Conservation (phyloP, 2,329 filamentous ascomycete species). For the Fusarium hainanense region DNA sequence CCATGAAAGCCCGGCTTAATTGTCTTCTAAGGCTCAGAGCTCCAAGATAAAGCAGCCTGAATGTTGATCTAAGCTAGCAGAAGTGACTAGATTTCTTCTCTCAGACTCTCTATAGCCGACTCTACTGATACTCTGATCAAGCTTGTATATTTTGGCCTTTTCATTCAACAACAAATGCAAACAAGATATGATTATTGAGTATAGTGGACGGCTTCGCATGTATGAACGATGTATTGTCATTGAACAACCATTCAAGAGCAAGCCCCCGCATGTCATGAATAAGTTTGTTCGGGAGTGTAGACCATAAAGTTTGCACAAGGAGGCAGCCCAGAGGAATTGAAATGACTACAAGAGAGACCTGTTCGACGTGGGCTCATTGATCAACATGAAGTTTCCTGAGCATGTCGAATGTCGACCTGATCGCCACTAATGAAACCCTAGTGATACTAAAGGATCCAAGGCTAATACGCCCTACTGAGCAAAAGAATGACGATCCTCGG, state of each 20-base stretch:
- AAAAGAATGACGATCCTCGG: neutral
- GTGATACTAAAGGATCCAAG: neutral
- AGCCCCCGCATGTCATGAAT: neutral
- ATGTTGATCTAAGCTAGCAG: neutral
- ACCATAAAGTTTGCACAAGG: neutral
- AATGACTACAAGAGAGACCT: neutral
- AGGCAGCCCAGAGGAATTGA: neutral
- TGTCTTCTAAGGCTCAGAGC: neutral
- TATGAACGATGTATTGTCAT: neutral
- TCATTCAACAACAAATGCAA: neutral
- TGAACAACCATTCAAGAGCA: neutral
- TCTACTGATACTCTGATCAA: neutral
- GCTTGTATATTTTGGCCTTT: accelerated
- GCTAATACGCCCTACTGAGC: neutral
- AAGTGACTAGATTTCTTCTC: neutral
- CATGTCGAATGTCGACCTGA: neutral
- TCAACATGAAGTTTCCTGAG: neutral
- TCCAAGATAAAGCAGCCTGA: neutral
- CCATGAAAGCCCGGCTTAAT: neutral
- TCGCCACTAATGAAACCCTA: neutral
- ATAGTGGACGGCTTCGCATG: neutral
- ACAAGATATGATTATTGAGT: neutral
- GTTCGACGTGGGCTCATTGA: neutral
- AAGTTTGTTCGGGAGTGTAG: neutral
- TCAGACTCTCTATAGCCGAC: neutral